Evolutionary conservation across 116 monocot species (phyloP).

Genomic region (Papilionanthe hybrid): DNA sequence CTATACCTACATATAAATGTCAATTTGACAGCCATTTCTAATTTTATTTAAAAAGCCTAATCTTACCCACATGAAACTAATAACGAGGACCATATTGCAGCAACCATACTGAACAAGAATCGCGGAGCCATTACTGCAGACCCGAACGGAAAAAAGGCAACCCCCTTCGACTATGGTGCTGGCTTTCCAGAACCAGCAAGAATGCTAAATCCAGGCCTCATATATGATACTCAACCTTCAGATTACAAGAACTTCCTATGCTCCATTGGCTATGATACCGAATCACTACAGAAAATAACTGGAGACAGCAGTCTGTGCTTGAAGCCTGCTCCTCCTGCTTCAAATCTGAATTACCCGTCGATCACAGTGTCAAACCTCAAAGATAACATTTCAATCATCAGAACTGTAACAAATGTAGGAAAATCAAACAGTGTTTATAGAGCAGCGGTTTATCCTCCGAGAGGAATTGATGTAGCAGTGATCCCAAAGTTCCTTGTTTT

Average conservation of each 20-base stretch:
- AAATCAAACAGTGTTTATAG: slow-evolving; percentile 34
- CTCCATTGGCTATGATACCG: slow-evolving; percentile 60
- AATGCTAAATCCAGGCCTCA: slow-evolving; percentile 59
- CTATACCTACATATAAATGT: too few relatives aligned
- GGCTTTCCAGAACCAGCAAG: slow-evolving; percentile 59
- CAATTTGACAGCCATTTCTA: not conserved
- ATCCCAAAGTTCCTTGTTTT: slow-evolving; percentile 50
- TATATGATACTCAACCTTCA: slow-evolving; percentile 53
- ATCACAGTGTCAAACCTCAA: slow-evolving; percentile 57
- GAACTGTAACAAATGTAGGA: slow-evolving; percentile 84
- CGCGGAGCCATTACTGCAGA: slow-evolving; percentile 46
- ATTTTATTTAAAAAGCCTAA: not conserved
- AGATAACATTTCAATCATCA: slow-evolving; percentile 26
- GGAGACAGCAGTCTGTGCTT: slow-evolving; percentile 51
- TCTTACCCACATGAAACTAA: slow-evolving; percentile 1
- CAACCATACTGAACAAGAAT: slow-evolving; percentile 50
- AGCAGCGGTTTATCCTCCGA: slow-evolving; percentile 34
- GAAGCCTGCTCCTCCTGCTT: slow-evolving; percentile 13
- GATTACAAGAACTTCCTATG: slow-evolving; percentile 78
- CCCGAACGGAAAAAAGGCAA: slow-evolving; percentile 49
- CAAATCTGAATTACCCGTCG: slow-evolving; percentile 73
- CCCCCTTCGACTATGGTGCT: slow-evolving; percentile 69
- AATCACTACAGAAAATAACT: slow-evolving; percentile 48
- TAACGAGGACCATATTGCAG: slow-evolving; percentile 30
- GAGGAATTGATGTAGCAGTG: slow-evolving; percentile 58